A percentile compares a stretch with the other conserved stretches of the same genome.
Conservation (phyloP, 176 grass and related monocot species). For the Aegilops longissima region DNA sequence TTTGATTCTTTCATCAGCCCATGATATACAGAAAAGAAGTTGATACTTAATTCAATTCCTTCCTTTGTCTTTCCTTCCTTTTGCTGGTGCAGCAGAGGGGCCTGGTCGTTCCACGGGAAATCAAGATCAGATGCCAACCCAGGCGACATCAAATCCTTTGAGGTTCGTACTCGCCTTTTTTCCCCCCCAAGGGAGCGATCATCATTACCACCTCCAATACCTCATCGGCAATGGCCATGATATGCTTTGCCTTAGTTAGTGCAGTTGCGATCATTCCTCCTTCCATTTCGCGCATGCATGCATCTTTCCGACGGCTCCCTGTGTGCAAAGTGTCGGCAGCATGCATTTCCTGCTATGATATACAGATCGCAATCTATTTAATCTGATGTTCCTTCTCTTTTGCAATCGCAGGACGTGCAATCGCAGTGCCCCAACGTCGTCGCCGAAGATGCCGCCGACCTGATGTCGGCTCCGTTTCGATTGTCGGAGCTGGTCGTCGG, state of each 20-base stretch:
- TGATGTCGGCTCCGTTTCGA: conserved; percentile 52
- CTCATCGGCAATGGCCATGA: conserved; percentile 33
- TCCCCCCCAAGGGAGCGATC: conserved; percentile 12
- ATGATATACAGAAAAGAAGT: conserved; percentile 26
- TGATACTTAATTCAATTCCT: conserved; percentile 22
- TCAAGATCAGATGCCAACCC: conserved; percentile 60
- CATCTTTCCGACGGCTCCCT: conserved; percentile 28
- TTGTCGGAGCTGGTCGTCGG: conserved; percentile 17
- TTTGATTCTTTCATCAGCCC: conserved; percentile 55
- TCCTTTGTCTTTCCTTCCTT: conserved; percentile 35
- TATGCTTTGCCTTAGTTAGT: conserved; percentile 39
- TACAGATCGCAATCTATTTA: not conserved
- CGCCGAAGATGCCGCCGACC: conserved; percentile 23
- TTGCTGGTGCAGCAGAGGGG: conserved; percentile 51
- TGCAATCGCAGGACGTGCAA: conserved; percentile 54
- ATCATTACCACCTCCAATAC: conserved; percentile 62
- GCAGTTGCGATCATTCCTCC: conserved; percentile 43
- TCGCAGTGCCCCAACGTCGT: conserved; percentile 31
- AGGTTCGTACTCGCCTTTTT: conserved; percentile 47
- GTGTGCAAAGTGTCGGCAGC: conserved; percentile 41
- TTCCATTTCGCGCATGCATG: conserved; percentile 16
- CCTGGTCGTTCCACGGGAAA: conserved; percentile 71
- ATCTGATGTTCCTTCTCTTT: not conserved
- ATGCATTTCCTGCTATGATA: conserved; percentile 20
- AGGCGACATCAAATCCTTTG: conserved; percentile 62